Conservation (phyloP, 345 rosid genomes). For the Corymbia maculata region DNA sequence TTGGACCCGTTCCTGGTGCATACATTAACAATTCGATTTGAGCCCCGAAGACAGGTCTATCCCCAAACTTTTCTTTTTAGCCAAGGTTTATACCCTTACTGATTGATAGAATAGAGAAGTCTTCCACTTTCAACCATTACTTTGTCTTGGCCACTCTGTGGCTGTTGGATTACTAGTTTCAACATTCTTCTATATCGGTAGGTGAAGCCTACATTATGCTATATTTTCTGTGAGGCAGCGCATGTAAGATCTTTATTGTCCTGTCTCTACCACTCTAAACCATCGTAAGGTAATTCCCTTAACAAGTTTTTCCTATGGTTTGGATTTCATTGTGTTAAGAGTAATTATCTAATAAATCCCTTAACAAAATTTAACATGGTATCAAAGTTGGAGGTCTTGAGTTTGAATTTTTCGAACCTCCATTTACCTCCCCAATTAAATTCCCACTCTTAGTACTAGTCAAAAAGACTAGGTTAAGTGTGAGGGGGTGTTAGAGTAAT, state of each 20-base stretch:
- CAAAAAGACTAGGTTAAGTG: too few species aligned
- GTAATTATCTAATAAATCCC: too few species aligned
- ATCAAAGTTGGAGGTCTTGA: too few species aligned
- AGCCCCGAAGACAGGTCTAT: slow-evolving; percentile 89
- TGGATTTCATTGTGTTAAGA: background rate
- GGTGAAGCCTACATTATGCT: background rate
- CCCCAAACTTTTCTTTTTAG: background rate
- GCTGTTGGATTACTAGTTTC: background rate
- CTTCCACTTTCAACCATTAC: background rate
- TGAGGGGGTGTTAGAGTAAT: too few species aligned
- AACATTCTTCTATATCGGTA: background rate
- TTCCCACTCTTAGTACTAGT: too few species aligned
- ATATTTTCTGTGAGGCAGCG: background rate
- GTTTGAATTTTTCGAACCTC: too few species aligned
- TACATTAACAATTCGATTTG: slow-evolving; percentile 89
- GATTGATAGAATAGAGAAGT: background rate
- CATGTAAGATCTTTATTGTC: background rate
- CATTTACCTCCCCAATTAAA: too few species aligned
- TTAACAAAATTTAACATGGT: too few species aligned
- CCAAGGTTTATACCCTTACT: background rate
- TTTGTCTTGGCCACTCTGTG: background rate
- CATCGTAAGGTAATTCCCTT: background rate
- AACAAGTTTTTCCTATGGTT: background rate
- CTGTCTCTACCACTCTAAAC: background rate
- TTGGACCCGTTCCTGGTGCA: slow-evolving; percentile 92